Evolutionary conservation across 1,139 yeast genomes (phyloP).

Genomic region (Hyphopichia fennica): DNA sequence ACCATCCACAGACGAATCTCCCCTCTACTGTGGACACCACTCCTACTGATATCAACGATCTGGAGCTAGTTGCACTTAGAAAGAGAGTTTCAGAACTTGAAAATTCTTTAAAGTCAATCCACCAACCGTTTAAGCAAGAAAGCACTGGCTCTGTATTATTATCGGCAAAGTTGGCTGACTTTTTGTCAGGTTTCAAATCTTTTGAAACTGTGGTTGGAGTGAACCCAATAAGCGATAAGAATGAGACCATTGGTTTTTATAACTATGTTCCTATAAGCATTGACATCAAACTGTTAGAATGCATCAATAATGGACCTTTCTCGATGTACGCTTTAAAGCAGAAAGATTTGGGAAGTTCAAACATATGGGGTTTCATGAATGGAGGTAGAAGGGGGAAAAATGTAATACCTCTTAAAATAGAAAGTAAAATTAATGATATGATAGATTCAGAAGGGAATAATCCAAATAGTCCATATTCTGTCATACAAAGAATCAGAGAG

Average conservation of each 20-base stretch:
- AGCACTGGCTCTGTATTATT: background rate
- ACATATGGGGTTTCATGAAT: conserved; percentile 5
- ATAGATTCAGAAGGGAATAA: background rate
- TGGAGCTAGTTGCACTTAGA: background rate
- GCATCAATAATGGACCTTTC: conserved; percentile 25
- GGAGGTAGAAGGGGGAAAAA: background rate
- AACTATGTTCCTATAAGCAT: conserved; percentile 27
- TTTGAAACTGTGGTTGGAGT: conserved; percentile 4
- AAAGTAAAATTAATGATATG: too few relatives aligned
- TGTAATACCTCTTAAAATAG: too few relatives aligned
- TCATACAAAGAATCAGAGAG: conserved; percentile 11
- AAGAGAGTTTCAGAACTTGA: background rate
- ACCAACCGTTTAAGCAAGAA: background rate
- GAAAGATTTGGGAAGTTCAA: conserved; percentile 37
- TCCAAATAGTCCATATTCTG: conserved; percentile 3
- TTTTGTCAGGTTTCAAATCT: background rate
- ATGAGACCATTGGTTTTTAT: conserved; percentile 22
- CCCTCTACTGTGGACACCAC: too few relatives aligned
- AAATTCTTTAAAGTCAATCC: background rate
- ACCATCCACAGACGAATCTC: too few relatives aligned
- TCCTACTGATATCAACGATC: background rate
- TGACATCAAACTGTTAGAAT: conserved; percentile 22
- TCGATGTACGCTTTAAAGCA: conserved; percentile 34
- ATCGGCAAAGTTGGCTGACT: background rate
- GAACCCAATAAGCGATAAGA: conserved; percentile 5